Conservation (phyloP, 441 rosid genomes). For the Eugenia klotzschiana region DNA sequence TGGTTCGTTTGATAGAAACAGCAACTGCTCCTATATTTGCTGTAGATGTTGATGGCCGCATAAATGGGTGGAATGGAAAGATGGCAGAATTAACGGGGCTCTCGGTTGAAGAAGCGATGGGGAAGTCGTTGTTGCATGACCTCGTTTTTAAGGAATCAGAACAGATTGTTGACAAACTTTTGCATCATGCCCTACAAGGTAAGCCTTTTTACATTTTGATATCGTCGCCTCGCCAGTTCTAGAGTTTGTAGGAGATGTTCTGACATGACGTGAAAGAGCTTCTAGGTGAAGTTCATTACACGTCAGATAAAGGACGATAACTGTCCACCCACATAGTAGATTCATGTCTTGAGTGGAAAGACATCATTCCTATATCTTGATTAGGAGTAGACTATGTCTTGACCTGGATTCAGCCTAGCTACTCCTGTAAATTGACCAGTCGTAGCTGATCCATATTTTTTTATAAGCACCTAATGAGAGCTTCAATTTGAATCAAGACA, state of each 20-base stretch:
- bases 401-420: neutral
- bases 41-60: slow-evolving; percentile 55
- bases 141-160: slow-evolving; percentile 59
- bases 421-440: neutral
- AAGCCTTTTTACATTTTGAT: slow-evolving; percentile 4
- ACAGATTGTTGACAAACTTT: slow-evolving; percentile 62
- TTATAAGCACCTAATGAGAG: neutral
- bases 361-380: neutral
- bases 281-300: neutral
- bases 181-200: slow-evolving; percentile 70
- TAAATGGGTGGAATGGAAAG: slow-evolving; percentile 95
- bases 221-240: neutral
- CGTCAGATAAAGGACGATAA: neutral
- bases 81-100: slow-evolving; percentile 79
- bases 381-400: neutral
- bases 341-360: neutral
- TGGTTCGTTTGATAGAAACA: slow-evolving; percentile 93
- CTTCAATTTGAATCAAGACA: neutral
- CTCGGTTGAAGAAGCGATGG: slow-evolving; percentile 85
- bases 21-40: slow-evolving; percentile 95
- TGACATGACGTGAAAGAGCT: neutral
- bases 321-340: neutral
- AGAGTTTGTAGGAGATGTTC: neutral
- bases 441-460: neutral
- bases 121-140: slow-evolving; percentile 76